Evolutionary conservation across 208 protist genomes (phyloP), one percentile per base, ranked within the genome.

Genomic region (Acanthamoeba royreba): DNA sequence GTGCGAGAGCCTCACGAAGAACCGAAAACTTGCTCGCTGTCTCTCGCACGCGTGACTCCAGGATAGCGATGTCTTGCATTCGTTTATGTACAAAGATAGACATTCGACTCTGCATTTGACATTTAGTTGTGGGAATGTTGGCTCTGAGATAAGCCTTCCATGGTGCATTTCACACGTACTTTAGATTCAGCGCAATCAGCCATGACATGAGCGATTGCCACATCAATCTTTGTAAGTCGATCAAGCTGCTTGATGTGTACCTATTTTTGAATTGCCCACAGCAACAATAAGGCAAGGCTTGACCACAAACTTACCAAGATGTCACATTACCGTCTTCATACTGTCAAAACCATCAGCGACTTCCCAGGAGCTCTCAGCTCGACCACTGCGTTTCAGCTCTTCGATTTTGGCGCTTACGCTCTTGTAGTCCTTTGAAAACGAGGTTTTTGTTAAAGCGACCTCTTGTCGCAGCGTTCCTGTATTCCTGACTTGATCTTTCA

Each of bases 381-480:
- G 25, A 40, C 35, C 35, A n/a, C n/a, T n/a, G 66, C 66, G 66
- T 19, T 40, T 17, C 9, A 79, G 35, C 19, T 43, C 35, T 79
- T 79, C 66, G 66, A 89, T 89, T 4, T 4, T 25, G 25, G 81
- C 46, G 33, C 33, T 53, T 2, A 89, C 46, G 19, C 46, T 89
- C 81, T 89, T 89, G 31, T 46, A 43, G 46, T 55, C 81, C 49
- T 89, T 55, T 2, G 81, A 89, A 46, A 89, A 89, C 25, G 81
- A 53, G 53, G 81, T 42, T 42, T 89, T 89, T 5, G 53, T 61
- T n/a, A 31, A 40, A 4, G 47, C 81, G n/a, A 89, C 81, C 53
- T 89, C 81, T 35, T 89, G 81, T 13, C 81, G 81, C 81, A 89
- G 19, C 33, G 17, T 7, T 4, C 31, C 53, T 35, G 46, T 43